These are phyloP conservation scores for Termitomyces eurrhizus DNA, from an alignment of 768 basidiomycete species.

Conservation along the genomic window DNA sequence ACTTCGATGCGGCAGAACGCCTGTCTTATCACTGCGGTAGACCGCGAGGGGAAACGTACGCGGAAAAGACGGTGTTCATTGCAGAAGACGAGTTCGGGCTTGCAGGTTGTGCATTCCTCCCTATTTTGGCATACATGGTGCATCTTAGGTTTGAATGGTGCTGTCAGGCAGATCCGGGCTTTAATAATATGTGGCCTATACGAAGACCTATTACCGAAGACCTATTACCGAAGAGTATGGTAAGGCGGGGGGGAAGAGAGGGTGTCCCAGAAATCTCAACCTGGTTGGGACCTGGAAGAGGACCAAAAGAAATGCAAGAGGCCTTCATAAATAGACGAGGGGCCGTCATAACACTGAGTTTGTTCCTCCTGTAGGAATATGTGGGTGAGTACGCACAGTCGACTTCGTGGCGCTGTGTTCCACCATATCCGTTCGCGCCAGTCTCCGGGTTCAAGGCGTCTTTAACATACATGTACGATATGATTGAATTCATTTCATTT, in stretches of 20 bases:
- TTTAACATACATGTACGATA: neutral
- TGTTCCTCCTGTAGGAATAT: neutral
- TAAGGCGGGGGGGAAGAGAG: constrained; percentile 16
- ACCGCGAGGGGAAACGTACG: constrained; percentile 24
- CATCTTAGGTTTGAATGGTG: constrained; percentile 24
- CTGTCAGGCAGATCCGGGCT: neutral
- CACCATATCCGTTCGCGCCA: neutral
- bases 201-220: too few species aligned
- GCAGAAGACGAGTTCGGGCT: constrained; percentile 23
- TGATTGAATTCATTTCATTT: neutral
- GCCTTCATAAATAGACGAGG: constrained; percentile 6
- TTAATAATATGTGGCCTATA: constrained; percentile 18
- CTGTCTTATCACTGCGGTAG: constrained; percentile 15
- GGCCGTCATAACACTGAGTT: neutral
- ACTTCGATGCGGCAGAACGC: constrained; percentile 12
- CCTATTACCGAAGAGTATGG: constrained; percentile 23
- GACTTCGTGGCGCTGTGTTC: neutral
- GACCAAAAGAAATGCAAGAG: constrained; percentile 12
- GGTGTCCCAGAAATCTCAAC: constrained; percentile 23
- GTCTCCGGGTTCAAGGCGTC: neutral
- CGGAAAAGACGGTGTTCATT: constrained; percentile 17
- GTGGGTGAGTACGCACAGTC: neutral
- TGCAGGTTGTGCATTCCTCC: constrained; percentile 25
- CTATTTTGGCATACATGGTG: constrained; percentile 25
- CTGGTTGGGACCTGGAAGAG: constrained; percentile 20